Evolutionary conservation across 371 early-diverging fungal species (phyloP), one percentile per base, ranked within the genome.

Genomic region (Capniomyces stellatus): DNA sequence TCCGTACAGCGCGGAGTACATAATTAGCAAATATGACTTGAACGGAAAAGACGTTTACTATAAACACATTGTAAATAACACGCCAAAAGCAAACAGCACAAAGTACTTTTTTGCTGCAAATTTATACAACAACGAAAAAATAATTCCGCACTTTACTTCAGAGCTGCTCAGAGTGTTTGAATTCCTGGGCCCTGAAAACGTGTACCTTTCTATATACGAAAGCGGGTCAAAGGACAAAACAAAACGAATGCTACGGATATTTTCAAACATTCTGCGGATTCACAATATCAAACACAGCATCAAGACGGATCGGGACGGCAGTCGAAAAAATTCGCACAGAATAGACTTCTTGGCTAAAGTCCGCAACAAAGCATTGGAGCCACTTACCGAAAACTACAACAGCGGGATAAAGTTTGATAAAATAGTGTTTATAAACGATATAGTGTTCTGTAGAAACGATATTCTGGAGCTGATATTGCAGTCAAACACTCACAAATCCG

Each of bases 361-460:
- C 13, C 66, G 74, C 23, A 74, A 74, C 58, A 51, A 52, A 0
- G 74, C 69, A 2, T 24, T 74, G 35, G 62, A 67, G 30, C 70
- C 76, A 4, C 35, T 74, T 30, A 56, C 54, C 19, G 13, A 21
- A 12, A 25, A 44, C 19, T 12, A 8, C 18, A 27, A 35, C 43
- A 13, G 23, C 3, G 18, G 12, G 3, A 10, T 3, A 1, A 18
- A 24, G 12, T 70, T 42, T 28, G 54, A 56, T 43, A 54, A 51
- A 6, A 59, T 74, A 1, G 24, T 71, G 6, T 74, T 74, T 53
- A 39, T 74, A 39, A 75, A 76, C 60, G 74, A 75, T 47, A 58
- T 74, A 4, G 61, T 63, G 22, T 64, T 72, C 40, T 76, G 76
- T 47, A 30, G 56, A 18, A 52, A 74, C 2, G 74, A 74, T 30